Percentiles rank a stretch among this genome's conserved stretches.
These are phyloP conservation scores for Cylindrotheca fusiformis DNA, from an alignment of 108 stramenopile genomes.

Conservation along the genomic window DNA sequence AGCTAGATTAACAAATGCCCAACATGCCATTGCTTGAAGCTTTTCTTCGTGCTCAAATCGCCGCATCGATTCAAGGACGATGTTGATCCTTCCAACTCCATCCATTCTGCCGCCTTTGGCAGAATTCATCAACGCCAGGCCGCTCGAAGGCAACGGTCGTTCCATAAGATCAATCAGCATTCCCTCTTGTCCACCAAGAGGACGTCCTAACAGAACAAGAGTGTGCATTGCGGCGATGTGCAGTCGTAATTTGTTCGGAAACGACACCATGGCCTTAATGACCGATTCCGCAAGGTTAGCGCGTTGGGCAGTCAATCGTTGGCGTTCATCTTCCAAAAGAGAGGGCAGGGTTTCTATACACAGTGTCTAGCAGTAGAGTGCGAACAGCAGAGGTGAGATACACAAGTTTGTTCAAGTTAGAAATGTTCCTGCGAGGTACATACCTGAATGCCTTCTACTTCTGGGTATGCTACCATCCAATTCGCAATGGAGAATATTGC, in stretches of 20 bases:
- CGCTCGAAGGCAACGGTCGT: constrained; percentile 8
- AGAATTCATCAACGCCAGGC: neutral
- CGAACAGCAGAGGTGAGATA: no score
- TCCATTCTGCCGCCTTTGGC: neutral
- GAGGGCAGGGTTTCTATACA: constrained; percentile 66
- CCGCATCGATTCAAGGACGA: constrained; percentile 85
- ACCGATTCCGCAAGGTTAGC: constrained; percentile 71
- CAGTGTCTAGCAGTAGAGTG: constrained; percentile 53
- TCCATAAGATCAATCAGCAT: constrained; percentile 67
- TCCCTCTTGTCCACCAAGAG: constrained; percentile 87
- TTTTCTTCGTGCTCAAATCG: constrained; percentile 54
- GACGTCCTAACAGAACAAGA: constrained; percentile 85
- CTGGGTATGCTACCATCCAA: constrained; percentile 81
- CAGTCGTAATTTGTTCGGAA: constrained; percentile 65
- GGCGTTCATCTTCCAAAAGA: constrained; percentile 76
- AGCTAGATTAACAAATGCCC: constrained; percentile 89
- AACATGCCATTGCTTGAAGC: constrained; percentile 89
- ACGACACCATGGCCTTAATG: constrained; percentile 73
- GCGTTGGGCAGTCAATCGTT: constrained; percentile 66
- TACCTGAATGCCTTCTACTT: constrained; percentile 79
- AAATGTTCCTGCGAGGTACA: no score
- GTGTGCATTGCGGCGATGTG: constrained; percentile 83
- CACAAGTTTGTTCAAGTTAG: no score
- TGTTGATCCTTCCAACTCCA: constrained; percentile 62
- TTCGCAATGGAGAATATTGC: constrained; percentile 80